phyloP scores from a whole-genome alignment of 805 yeast species.

The Komagataella kurtzmanii region DNA sequence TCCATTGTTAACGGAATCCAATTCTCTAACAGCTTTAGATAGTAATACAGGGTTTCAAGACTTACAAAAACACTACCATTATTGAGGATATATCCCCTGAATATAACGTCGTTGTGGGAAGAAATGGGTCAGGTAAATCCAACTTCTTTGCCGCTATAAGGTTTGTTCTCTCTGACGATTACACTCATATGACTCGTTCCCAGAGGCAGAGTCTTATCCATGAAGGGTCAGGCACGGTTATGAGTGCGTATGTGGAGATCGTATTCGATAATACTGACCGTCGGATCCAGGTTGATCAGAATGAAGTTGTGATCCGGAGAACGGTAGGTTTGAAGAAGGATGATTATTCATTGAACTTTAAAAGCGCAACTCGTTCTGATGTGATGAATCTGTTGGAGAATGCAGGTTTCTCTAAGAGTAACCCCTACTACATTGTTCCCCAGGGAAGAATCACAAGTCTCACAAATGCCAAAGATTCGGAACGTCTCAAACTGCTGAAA shows the following conservation, averaged over 20 bases:
- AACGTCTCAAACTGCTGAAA: constrained; percentile 64
- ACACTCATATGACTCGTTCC: constrained; percentile 70
- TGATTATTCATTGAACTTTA: constrained; percentile 76
- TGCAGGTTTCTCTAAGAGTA: constrained; percentile 83
- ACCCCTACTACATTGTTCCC: constrained; percentile 93
- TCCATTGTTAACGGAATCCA: too few relatives aligned
- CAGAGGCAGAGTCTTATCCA: constrained; percentile 81
- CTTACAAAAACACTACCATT: constrained; percentile 74
- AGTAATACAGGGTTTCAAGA: constrained; percentile 83
- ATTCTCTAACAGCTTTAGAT: constrained; percentile 21
- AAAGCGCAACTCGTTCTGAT: constrained; percentile 67
- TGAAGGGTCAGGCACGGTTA: constrained; percentile 80
- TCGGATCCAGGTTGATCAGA: constrained; percentile 55
- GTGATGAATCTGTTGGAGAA: constrained; percentile 72
- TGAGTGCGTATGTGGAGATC: constrained; percentile 89
- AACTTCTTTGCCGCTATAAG: constrained; percentile 92
- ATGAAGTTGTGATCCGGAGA: constrained; percentile 65
- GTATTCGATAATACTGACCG: constrained; percentile 71
- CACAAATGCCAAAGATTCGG: constrained; percentile 81
- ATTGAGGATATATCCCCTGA: constrained; percentile 69
- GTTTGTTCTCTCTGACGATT: constrained; percentile 84
- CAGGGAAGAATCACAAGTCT: constrained; percentile 85
- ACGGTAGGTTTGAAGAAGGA: constrained; percentile 91
- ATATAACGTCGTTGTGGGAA: constrained; percentile 78
- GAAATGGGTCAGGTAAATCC: constrained; percentile 95